These are phyloP conservation scores for Orobanche coerulescens DNA, from an alignment of 257 asterid species.

Conservation along the genomic window DNA sequence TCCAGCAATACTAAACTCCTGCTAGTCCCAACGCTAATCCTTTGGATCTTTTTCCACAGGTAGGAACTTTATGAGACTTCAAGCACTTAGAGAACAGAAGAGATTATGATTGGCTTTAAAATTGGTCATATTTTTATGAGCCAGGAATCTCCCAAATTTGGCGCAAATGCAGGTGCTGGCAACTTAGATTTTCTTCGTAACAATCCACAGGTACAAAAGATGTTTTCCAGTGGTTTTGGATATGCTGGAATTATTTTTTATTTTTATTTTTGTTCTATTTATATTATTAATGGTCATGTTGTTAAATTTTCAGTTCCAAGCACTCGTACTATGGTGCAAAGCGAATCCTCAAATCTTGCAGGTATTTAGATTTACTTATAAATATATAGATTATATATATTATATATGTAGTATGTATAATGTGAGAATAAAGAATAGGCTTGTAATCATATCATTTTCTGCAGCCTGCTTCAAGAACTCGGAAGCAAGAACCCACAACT, in stretches of 20 bases:
- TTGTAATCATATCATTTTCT: constrained; percentile 5
- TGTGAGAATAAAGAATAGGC: not conserved
- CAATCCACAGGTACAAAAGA: constrained; percentile 62
- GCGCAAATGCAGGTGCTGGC: constrained; percentile 63
- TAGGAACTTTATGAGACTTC: constrained; percentile 16
- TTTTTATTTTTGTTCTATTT: not conserved
- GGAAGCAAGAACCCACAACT: constrained; percentile 92
- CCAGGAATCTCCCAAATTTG: constrained; percentile 74
- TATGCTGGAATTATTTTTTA: not conserved
- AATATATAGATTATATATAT: not conserved
- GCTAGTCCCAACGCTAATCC: constrained; percentile 84
- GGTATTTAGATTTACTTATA: constrained; percentile 31
- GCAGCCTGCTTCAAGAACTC: constrained; percentile 97
- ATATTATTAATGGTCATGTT: not conserved
- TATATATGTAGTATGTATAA: too few relatives aligned
- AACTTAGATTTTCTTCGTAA: constrained; percentile 75
- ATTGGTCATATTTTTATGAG: constrained; percentile 18
- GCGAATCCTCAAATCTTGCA: constrained; percentile 90
- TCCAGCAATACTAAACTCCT: constrained; percentile 37
- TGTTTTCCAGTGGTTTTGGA: constrained; percentile 6
- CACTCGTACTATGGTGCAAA: constrained; percentile 77
- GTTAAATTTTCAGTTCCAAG: constrained; percentile 45
- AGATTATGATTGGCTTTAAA: not conserved
- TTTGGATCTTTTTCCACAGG: constrained; percentile 87
- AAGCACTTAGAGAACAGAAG: not conserved